A percentile compares a stretch with the other conserved stretches of the same genome.
phyloP scores from a whole-genome alignment of 139 green algal genomes.

The Picochlorum sp. region DNA sequence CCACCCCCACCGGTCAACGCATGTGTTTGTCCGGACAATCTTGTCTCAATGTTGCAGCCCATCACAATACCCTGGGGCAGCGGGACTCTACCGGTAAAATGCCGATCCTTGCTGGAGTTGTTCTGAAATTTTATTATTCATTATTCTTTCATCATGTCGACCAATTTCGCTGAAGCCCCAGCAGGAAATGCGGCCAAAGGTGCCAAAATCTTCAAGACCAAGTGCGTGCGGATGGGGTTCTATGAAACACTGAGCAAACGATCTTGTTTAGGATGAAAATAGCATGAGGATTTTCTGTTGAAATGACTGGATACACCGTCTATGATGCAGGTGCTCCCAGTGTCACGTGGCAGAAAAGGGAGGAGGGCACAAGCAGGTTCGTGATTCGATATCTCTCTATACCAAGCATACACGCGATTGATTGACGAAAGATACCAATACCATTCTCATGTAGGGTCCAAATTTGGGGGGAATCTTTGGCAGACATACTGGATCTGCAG shows the following conservation, averaged over 20 bases:
- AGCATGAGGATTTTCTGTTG: too few species aligned
- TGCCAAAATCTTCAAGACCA: conserved; percentile 96
- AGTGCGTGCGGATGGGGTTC: conserved; percentile 48
- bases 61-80: too few species aligned
- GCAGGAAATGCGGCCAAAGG: conserved; percentile 51
- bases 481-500: conserved; percentile 51
- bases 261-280: too few species aligned
- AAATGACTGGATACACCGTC: not conserved
- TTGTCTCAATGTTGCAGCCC: too few species aligned
- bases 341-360: conserved; percentile 91
- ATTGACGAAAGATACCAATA: not conserved
- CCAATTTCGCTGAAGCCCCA: conserved; percentile 57
- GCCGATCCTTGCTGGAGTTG: too few species aligned
- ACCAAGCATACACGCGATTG: not conserved
- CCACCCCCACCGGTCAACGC: too few species aligned
- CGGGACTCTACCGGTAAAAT: too few species aligned
- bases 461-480: conserved; percentile 96
- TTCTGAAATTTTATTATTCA: too few species aligned
- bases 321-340: conserved; percentile 52
- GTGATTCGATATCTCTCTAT: not conserved
- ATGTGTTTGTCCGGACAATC: too few species aligned
- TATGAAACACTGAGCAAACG: too few species aligned
- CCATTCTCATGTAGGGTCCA: conserved; percentile 55
- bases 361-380: conserved; percentile 92
- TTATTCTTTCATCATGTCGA: conserved; percentile 25